A percentile compares a stretch with the other conserved stretches of the same genome.
These are phyloP conservation scores for Tremella yokohamensis DNA, from an alignment of 768 basidiomycete genomes.

Conservation along the genomic window DNA sequence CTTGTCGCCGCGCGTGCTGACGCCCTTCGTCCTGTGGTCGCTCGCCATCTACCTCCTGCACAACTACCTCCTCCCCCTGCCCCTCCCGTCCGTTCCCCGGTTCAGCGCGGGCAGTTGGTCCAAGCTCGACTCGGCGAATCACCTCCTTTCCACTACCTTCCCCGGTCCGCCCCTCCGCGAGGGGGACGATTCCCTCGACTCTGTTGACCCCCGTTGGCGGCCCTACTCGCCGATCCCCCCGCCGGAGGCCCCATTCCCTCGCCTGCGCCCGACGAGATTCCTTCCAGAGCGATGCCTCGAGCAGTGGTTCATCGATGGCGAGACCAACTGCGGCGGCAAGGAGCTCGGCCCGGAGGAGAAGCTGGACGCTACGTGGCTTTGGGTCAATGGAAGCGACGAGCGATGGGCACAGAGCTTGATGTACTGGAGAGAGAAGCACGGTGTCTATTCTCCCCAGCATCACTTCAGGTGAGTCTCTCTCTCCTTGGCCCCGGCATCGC, in stretches of 20 bases:
- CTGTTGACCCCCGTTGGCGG: slow-evolving; percentile 30
- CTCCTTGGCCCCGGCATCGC: not conserved
- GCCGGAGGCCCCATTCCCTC: slow-evolving; percentile 40
- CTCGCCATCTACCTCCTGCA: slow-evolving; percentile 24
- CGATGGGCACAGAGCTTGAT: slow-evolving; percentile 43
- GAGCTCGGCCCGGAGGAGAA: slow-evolving; percentile 43
- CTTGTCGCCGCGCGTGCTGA: slow-evolving; percentile 7
- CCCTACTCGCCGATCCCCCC: slow-evolving; percentile 33
- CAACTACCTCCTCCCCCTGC: slow-evolving; percentile 24
- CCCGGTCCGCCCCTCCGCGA: slow-evolving; percentile 34
- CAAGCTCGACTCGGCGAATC: slow-evolving; percentile 4
- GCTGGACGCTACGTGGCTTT: slow-evolving; percentile 45
- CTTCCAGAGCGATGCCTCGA: slow-evolving; percentile 39
- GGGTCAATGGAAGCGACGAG: slow-evolving; percentile 47
- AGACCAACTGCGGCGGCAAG: slow-evolving; percentile 34
- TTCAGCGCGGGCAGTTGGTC: not conserved
- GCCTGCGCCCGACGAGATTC: slow-evolving; percentile 40
- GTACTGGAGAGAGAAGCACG: slow-evolving; percentile 18
- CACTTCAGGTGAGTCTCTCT: slow-evolving; percentile 40
- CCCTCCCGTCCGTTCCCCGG: slow-evolving; percentile 13
- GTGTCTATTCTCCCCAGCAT: slow-evolving; percentile 42
- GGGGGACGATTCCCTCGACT: slow-evolving; percentile 36
- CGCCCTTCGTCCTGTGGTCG: slow-evolving; percentile 25
- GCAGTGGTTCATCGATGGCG: slow-evolving; percentile 46
- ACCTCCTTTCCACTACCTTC: slow-evolving; percentile 27